Evolutionary conservation across 768 basidiomycete species (phyloP), one percentile per base, ranked within the genome.

Genomic region (Xerocomus brunneocitrinus): DNA sequence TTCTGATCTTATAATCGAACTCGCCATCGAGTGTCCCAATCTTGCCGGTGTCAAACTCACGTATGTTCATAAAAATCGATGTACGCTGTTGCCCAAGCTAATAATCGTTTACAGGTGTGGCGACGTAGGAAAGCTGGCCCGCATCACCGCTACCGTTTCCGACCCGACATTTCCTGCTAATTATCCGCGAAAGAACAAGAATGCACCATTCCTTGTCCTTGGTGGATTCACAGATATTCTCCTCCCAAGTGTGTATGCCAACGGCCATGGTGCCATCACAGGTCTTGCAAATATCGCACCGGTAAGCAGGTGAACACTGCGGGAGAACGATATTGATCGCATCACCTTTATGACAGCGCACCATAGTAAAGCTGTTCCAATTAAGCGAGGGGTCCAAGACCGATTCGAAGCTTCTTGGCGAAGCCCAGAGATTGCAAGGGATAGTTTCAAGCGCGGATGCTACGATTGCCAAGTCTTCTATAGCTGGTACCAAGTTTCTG

Each of bases 161-260:
- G 72, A 73, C 32, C 67, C 80, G 7, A 67, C 73, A 5, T 93
- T 92, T 71, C 57, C 70, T 16, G 66, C 76, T 28, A 63, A 71
- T 32, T 74, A 85, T 70, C 89, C 91, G 41, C 85, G 90, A 65
- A 85, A 81, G 72, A 80, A 82, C 63, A 63, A 74, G 22, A 70
- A 76, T 28, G 80, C 81, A 0, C 84, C 85, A 16, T 95, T 97
- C 76, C 73, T 93, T 45, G 89, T 93, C 32, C 74, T 94, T 22
- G 91, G 91, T 38, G 94, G 93, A 8, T 97, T 81, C 69, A 76
- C 79, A 55, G 94, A 97, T 73, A 91, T 92, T 70, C 67, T 95
- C 53, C 73, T 87, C 32, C 83, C 93, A 4, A 81, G 90, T 6
- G 67, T 80, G 2, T 84, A 82, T 63, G 85, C 79, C 30, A 83